These are phyloP conservation scores for Ustilaginoidea virens DNA, from an alignment of 2,329 filamentous ascomycete genomes.

Conservation along the genomic window DNA sequence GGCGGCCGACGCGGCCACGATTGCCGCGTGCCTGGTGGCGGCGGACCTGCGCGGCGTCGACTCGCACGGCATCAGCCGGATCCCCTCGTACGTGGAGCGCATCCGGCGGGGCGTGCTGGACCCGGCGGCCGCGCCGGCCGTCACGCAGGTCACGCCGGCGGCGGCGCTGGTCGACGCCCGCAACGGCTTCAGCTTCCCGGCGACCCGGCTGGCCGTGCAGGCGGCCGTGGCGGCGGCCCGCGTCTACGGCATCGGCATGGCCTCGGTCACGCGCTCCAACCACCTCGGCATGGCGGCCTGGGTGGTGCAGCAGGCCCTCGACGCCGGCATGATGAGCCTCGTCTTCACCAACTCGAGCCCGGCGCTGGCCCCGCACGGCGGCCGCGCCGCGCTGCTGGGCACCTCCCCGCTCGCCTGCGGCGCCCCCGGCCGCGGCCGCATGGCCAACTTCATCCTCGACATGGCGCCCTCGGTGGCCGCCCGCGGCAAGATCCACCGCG, in stretches of 20 bases:
- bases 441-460: slow-evolving; percentile 51
- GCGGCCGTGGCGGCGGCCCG: slow-evolving; percentile 51
- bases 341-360: slow-evolving; percentile 61
- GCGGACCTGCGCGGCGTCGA: slow-evolving; percentile 69
- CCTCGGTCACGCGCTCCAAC: slow-evolving; percentile 60
- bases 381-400: slow-evolving; percentile 52
- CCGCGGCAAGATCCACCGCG: slow-evolving; percentile 60
- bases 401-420: slow-evolving; percentile 64
- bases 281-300: slow-evolving; percentile 77
- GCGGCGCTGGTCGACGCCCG: slow-evolving; percentile 52
- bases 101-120: slow-evolving; percentile 56
- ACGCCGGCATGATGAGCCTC: slow-evolving; percentile 53
- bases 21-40: slow-evolving; percentile 54
- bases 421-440: slow-evolving; percentile 44
- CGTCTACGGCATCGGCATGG: slow-evolving; percentile 58
- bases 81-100: slow-evolving; percentile 63
- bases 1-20: slow-evolving; percentile 37
- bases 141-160: slow-evolving; percentile 51
- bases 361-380: slow-evolving; percentile 57
- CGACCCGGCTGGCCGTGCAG: slow-evolving; percentile 49
- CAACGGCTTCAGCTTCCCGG: slow-evolving; percentile 64
- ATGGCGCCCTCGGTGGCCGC: slow-evolving; percentile 59
- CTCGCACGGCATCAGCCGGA: slow-evolving; percentile 61
- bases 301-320: slow-evolving; percentile 62
- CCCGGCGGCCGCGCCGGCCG: slow-evolving; percentile 37